Evolutionary conservation across 148 eudicot species (phyloP), one percentile per base, ranked within the genome.

Genomic region (Rheum nobile): DNA sequence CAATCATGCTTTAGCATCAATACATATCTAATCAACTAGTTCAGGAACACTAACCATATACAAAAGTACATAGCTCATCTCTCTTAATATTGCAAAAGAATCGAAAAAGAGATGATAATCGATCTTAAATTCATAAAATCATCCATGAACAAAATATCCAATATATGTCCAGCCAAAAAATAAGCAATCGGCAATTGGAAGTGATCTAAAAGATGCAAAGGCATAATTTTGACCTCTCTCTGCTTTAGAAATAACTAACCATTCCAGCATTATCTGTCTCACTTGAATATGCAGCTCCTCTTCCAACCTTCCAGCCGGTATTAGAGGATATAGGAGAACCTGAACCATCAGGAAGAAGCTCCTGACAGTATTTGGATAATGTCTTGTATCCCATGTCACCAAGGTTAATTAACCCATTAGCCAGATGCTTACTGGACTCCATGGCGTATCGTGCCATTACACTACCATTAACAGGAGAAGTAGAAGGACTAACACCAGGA

Each of bases 381-480:
- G 79, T 84, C 72, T 79, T 82, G 77, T 79, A 84, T n/a, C 87
- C 85, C 44, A 63, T 79, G 71, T 79, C 84, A n/a, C 84, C 81
- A 31, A 84, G 81, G 70, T 77, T 84, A 17, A 79, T 69, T 41
- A 84, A 52, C 38, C 87, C 87, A 69, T 80, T 74, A 65, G 87
- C 87, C 59, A 84, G 57, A n/a, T 82, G 83, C 65, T 79, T 82
- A 80, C 87, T 74, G 42, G 87, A 84, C 75, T 84, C 87, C 83
- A 77, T 57, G 41, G 87, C 87, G 52, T 79, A 82, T 68, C 75
- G 85, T 59, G 87, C 85, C 77, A 84, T 75, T 65, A 75, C 31
- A 65, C 76, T 74, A 48, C 83, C 83, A 73, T 71, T 75, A 35
- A 63, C 73, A 31, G 79, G 79, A 31, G 87, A 77, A 73, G 79